Evolutionary conservation across 768 basidiomycete genomes (phyloP), one percentile per base, ranked within the genome.

Genomic region (Clathrus columnatus): DNA sequence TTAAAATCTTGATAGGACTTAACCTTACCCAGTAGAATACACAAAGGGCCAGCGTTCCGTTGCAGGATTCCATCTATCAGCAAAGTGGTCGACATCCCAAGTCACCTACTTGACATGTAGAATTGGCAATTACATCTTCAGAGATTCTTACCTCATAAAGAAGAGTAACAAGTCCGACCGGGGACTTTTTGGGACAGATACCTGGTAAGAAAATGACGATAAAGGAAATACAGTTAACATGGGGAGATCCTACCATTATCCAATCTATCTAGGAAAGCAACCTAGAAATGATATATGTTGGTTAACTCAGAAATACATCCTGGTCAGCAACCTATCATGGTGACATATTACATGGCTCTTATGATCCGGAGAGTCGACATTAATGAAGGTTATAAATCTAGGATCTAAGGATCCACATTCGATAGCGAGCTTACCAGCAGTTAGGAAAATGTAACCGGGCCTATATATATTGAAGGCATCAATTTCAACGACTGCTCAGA

Each of bases 321-420:
- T 48, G 10, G 46, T n/a, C n/a, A n/a, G n/a, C n/a, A n/a, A 21
- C n/a, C 46, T 48, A 26, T 21, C 16, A n/a, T 56, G 20, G 11
- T 56, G 69, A 66, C 72, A 78, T 5, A 74, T 69, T 46, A 78
- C 76, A 61, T 78, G 77, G 16, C 74, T 76, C 61, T 78, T 77
- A 63, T 80, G 79, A 63, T 79, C 73, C 7, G 70, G 45, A 11
- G 76, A 79, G 61, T 79, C 78, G 32, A 62, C 28, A 62, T 79
- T 75, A 23, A 48, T 23, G n/a, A n/a, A n/a, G n/a, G n/a, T n/a
- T n/a, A n/a, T n/a, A n/a, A n/a, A n/a, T n/a, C n/a, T n/a, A n/a
- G n/a, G n/a, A n/a, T n/a, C n/a, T n/a, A n/a, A n/a, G n/a, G n/a
- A n/a, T n/a, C n/a, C n/a, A n/a, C n/a, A n/a, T n/a, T n/a, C n/a